Base-by-base conservation (phyloP, 2,329 filamentous ascomycete species). In the Coniochaeta sp. region DNA sequence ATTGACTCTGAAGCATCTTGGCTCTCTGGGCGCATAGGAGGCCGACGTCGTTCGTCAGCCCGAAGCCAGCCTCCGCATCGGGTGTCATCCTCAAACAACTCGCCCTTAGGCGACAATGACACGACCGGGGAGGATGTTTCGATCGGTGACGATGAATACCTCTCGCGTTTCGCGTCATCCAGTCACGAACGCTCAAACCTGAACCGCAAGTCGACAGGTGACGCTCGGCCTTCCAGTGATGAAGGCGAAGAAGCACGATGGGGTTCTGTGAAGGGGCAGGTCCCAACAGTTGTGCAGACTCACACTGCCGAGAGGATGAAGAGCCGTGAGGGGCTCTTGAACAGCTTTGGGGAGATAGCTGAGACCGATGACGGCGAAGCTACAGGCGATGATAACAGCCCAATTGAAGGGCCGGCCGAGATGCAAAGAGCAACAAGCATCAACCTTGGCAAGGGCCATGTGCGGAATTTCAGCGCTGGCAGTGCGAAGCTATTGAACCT, bases 1-100 rank as follows among this genome's bases (percentile, higher is more conserved):
- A 91, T 98, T 61, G 95, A 97, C 70, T 97, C 93, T 0, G 95
- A 99, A 76, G 95, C 85, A 4, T 97, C 93, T 0, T 99, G 95
- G 95, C 86, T 99, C 52, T 95, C 92, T 3, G 92, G 93, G 17
- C 87, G 88, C 60, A 73, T 79, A 2, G 72, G 66, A 1, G 64
- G 62, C 19, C 70, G 68, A 36, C 67, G 71, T 79, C 81, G 63
- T 72, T 79, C 65, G 75, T 81, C 69, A 14, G 63, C 68, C 75
- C 69, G 65, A 76, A 74, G 59, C 69, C 26, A 62, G 19, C 62
- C 12, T 60, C 59, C 50, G 67, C 42, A 62, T 67, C 19, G 67
- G 85, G 28, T 82, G 83, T 59, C 78, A 3, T 55, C 54, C 17
- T 36, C 34, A 17, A 32, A 57, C 24, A 42, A 26, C 22, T 57